These are phyloP conservation scores for Candida odintsovae DNA, from an alignment of 805 yeast species.

Conservation along the genomic window DNA sequence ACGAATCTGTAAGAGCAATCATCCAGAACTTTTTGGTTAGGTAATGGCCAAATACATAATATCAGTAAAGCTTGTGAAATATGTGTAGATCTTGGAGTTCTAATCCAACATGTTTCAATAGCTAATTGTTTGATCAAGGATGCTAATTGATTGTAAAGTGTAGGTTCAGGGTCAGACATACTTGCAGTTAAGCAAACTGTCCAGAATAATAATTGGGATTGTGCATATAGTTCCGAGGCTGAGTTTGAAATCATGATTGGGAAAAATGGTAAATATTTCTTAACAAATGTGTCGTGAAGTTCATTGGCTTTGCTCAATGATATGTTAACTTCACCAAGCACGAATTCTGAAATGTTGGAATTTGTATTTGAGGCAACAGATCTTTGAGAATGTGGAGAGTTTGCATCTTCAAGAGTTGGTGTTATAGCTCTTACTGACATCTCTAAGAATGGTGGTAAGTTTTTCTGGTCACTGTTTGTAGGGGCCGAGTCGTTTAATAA, in stretches of 20 bases:
- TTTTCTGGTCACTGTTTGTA: slow-evolving; percentile 29
- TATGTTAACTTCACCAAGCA: slow-evolving; percentile 69
- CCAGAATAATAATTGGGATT: slow-evolving; percentile 86
- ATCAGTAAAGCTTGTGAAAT: slow-evolving; percentile 85
- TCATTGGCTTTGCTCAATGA: slow-evolving; percentile 63
- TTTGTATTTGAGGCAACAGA: slow-evolving; percentile 17
- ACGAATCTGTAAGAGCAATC: slow-evolving; percentile 88
- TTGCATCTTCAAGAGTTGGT: slow-evolving; percentile 11
- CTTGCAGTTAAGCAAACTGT: slow-evolving; percentile 84
- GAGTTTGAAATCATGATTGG: slow-evolving; percentile 70
- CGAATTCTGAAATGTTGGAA: slow-evolving; percentile 51
- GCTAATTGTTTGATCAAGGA: slow-evolving; percentile 80
- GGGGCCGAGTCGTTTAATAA: slow-evolving; percentile 39
- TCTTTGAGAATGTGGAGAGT: slow-evolving; percentile 20
- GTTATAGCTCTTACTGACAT: slow-evolving; percentile 35
- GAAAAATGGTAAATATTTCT: slow-evolving; percentile 63
- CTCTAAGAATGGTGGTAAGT: slow-evolving; percentile 38
- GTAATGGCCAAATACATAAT: slow-evolving; percentile 88
- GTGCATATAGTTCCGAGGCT: slow-evolving; percentile 74
- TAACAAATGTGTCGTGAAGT: slow-evolving; percentile 64
- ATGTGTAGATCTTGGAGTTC: slow-evolving; percentile 91
- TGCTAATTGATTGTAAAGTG: slow-evolving; percentile 68
- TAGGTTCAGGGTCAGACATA: slow-evolving; percentile 81
- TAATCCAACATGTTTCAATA: slow-evolving; percentile 86
- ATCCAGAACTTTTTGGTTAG: slow-evolving; percentile 86